phyloP scores from a whole-genome alignment of 2,329 filamentous ascomycete genomes.

The Pyrenochaeta sp. region DNA sequence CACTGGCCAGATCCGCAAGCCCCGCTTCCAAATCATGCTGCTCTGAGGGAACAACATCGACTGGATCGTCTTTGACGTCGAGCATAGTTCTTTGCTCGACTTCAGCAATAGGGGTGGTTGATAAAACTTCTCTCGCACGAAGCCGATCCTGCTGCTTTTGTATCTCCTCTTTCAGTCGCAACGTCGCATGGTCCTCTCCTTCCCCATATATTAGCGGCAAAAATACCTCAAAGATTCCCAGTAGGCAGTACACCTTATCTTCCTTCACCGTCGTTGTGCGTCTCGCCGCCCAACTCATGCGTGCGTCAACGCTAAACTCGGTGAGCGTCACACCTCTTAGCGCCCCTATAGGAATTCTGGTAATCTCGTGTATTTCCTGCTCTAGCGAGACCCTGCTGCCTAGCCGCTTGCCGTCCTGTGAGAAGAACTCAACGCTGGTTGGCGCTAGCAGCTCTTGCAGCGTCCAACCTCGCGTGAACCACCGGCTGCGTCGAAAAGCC shows the following conservation, averaged over 20 bases:
- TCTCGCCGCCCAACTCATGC: constrained; percentile 33
- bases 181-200: too few species aligned
- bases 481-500: constrained; percentile 1
- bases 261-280: constrained; percentile 31
- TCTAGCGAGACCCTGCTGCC: constrained; percentile 2
- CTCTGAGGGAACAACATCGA: neutral
- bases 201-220: constrained; percentile 11
- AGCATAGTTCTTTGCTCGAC: constrained; percentile 1
- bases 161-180: neutral
- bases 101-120: constrained; percentile 5
- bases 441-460: neutral
- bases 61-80: neutral
- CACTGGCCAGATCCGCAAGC: neutral
- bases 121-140: neutral
- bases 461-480: too few species aligned
- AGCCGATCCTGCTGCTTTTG: too few species aligned
- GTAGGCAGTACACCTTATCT: constrained; percentile 33
- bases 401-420: neutral
- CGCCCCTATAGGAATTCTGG: constrained; percentile 14
- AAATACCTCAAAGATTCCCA: constrained; percentile 32
- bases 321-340: constrained; percentile 12
- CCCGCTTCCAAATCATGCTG: neutral
- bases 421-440: constrained; percentile 3
- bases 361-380: constrained; percentile 16
- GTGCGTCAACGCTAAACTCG: constrained; percentile 21